A percentile compares a stretch with the other conserved stretches of the same genome.
These are phyloP conservation scores for Pyrus bretschneideri DNA, from an alignment of 306 rosid species.

Conservation along the genomic window DNA sequence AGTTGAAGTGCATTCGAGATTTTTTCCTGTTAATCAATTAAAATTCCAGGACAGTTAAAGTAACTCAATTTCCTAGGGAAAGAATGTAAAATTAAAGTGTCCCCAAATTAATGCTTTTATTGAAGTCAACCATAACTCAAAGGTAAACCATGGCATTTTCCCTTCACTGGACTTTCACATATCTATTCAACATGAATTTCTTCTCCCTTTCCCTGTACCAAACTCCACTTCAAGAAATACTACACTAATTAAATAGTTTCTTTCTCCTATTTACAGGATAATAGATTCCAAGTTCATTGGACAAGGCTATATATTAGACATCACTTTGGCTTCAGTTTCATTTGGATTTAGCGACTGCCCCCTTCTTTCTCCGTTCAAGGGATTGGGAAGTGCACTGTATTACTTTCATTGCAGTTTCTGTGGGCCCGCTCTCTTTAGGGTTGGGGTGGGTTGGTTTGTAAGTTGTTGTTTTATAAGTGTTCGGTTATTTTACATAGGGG, in stretches of 20 bases:
- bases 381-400: background rate
- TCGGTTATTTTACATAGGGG: background rate
- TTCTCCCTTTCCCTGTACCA: background rate
- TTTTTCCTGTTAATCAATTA: background rate
- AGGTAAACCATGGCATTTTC: background rate
- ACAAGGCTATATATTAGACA: background rate
- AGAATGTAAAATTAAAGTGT: background rate
- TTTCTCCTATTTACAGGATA: background rate
- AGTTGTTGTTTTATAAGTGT: background rate
- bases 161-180: background rate
- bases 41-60: background rate
- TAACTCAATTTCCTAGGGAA: background rate
- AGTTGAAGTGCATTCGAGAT: background rate
- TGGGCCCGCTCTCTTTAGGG: background rate
- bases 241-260: background rate
- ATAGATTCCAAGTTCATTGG: background rate
- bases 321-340: background rate
- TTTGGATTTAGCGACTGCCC: background rate
- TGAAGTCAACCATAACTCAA: background rate
- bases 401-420: background rate
- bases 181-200: background rate
- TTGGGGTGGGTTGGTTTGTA: background rate
- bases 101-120: background rate
- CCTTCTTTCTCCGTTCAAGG: background rate
- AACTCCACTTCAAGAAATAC: background rate